These are phyloP conservation scores for Boletus pseudo-olivaceus DNA, from an alignment of 768 basidiomycete species.

Conservation along the genomic window DNA sequence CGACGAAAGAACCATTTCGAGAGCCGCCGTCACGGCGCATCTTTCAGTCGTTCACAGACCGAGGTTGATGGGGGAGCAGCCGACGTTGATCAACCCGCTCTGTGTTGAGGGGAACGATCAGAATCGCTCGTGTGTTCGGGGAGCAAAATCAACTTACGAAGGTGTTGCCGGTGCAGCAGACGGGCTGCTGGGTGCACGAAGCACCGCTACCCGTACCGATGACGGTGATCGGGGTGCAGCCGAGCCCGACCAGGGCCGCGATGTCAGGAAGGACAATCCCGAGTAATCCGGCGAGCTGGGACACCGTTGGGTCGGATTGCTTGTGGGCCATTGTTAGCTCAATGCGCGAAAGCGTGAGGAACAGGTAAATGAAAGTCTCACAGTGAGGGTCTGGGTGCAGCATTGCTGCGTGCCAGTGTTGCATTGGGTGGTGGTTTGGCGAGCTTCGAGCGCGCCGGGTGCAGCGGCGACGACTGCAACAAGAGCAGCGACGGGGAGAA, in stretches of 20 bases:
- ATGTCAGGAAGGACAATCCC: neutral
- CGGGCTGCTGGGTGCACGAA: constrained; percentile 8
- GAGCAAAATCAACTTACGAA: constrained; percentile 3
- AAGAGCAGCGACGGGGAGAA: constrained; percentile 12
- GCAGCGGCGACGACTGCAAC: neutral
- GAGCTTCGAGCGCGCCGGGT: constrained; percentile 4
- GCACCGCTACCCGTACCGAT: constrained; percentile 1
- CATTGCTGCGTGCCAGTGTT: constrained; percentile 11
- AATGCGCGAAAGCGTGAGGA: too few species aligned
- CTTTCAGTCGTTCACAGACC: neutral
- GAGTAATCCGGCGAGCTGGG: neutral
- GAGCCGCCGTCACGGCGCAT: neutral
- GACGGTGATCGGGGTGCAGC: constrained; percentile 2
- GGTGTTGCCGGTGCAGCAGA: constrained; percentile 16
- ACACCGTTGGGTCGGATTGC: neutral
- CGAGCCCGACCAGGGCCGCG: neutral
- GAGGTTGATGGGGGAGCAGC: constrained; percentile 15
- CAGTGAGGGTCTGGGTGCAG: neutral
- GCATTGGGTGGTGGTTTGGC: neutral
- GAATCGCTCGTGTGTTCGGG: too few species aligned
- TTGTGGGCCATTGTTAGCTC: neutral
- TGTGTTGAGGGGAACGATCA: neutral
- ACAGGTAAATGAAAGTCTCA: neutral
- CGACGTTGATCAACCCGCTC: constrained; percentile 11
- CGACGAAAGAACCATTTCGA: neutral